A percentile compares a stretch with the other conserved stretches of the same genome.
Conservation (phyloP, 495 filamentous ascomycete genomes). For the Xylaria intraflava region DNA sequence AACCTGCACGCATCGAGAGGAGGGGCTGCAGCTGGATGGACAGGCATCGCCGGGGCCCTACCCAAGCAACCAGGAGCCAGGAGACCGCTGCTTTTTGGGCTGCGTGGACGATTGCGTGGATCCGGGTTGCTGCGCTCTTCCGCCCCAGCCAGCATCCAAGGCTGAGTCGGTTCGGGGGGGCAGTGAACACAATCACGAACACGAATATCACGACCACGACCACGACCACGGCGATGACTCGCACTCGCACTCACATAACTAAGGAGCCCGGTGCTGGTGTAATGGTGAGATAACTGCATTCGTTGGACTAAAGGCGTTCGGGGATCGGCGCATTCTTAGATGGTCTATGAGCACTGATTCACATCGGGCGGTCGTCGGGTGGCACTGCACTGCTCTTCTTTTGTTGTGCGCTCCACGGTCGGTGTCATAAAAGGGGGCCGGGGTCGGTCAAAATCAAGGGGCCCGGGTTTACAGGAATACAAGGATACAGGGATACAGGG, state of each 20-base stretch:
- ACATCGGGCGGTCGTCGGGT: background rate
- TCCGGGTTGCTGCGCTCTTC: constrained; percentile 60
- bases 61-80: constrained; percentile 41
- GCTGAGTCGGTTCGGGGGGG: constrained; percentile 20
- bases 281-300: constrained; percentile 1
- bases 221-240: constrained; percentile 10
- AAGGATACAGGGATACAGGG: background rate
- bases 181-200: constrained; percentile 16
- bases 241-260: constrained; percentile 15
- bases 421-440: background rate
- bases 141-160: constrained; percentile 18
- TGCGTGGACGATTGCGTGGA: constrained; percentile 77
- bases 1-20: constrained; percentile 31
- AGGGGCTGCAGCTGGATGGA: constrained; percentile 30
- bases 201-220: constrained; percentile 9
- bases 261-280: background rate
- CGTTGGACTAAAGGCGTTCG: constrained; percentile 3
- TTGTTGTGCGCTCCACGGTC: background rate
- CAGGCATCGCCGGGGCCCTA: constrained; percentile 34
- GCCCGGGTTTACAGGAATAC: background rate
- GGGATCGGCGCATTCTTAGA: constrained; percentile 2
- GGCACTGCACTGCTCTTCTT: background rate
- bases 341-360: background rate
- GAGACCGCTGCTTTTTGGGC: constrained; percentile 68
- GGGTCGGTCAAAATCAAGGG: background rate